These are phyloP conservation scores for Citrus mangshanensis DNA, from an alignment of 345 rosid species.

Conservation along the genomic window DNA sequence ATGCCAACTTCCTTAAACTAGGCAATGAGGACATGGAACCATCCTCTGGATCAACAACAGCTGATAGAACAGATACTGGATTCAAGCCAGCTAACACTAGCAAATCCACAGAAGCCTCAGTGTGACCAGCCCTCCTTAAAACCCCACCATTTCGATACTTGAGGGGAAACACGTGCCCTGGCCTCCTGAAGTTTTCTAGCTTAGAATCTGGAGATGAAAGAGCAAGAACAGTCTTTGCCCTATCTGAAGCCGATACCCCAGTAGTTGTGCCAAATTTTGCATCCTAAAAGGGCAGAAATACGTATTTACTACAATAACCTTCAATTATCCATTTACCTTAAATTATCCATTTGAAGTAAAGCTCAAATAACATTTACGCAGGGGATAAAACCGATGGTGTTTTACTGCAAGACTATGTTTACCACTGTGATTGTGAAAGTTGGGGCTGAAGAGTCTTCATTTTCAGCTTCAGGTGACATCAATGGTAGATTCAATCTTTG, in stretches of 20 bases:
- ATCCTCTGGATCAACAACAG: conserved; percentile 61
- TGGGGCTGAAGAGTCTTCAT: conserved; percentile 78
- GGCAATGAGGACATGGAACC: conserved; percentile 65
- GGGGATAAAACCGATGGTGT: not conserved
- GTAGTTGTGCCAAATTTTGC: conserved; percentile 61
- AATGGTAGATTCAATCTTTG: conserved; percentile 71
- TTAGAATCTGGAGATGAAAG: conserved; percentile 58
- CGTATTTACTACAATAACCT: too few relatives aligned
- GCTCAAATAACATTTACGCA: not conserved
- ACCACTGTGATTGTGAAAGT: conserved; percentile 86
- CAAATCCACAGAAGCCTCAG: conserved; percentile 86
- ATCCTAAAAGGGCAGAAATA: conserved; percentile 38
- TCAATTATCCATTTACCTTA: too few relatives aligned
- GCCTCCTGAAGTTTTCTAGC: conserved; percentile 72
- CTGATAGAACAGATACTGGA: conserved; percentile 70
- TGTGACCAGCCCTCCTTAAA: conserved; percentile 79
- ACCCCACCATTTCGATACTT: conserved; percentile 89
- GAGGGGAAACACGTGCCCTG: conserved; percentile 91
- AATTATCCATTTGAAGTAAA: too few relatives aligned
- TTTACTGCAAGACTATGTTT: not conserved
- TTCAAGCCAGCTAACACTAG: conserved; percentile 53
- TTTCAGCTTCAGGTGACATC: conserved; percentile 76
- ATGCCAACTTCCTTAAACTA: conserved; percentile 47
- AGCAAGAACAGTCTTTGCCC: conserved; percentile 67
- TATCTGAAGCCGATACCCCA: conserved; percentile 76